Base-by-base conservation (phyloP, 179 eudicot genomes). In the Monotropa hypopitys region DNA sequence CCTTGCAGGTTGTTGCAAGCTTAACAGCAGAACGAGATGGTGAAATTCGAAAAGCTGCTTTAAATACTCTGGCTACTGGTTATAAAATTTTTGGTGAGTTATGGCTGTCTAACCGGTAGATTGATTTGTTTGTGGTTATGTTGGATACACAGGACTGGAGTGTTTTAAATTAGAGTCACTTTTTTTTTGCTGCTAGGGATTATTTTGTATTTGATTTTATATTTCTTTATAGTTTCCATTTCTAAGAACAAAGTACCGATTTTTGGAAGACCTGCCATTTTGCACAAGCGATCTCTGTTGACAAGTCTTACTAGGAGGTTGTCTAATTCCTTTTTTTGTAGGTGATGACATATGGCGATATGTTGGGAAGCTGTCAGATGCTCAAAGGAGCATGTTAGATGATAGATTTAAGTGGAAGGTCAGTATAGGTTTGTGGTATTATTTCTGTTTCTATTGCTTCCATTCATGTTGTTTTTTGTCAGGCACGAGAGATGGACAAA, bases 401-500 rank as follows among this genome's bases (percentile, higher is more conserved):
- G 99, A 93, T 76, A 88, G 93, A 76, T 96, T 96, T 82, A 96
- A 93, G 84, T 88, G 92, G 84, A 96, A 93, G 94, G 97, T 94
- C 73, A 28, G 78, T 33, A 40, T 53, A 45, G 50, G 21, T 46
- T 32, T 47, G 7, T 72, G 16, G 54, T 75, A 21, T 50, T 9
- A 76, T 11, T 35, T 16, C 30, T 72, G 35, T 42, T 65, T 73
- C 23, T 7, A 30, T 26, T 61, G 84, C 57, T 74, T 26, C 42
- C 66, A 38, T 47, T 73, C 38, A 75, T 43, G 28, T 23, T 71
- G 65, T 74, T 74, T 73, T 49, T 5, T 38, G 35, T 82, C 76
- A 93, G 96, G 96, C 97, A 76, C 92, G 97, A 54, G 99, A 96
- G 57, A 96, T 96, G 98, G 99, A 96, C 70, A 91, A 88, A 81